These are phyloP conservation scores for Dalechampia spathulata DNA, from an alignment of 441 rosid species.

Conservation along the genomic window DNA sequence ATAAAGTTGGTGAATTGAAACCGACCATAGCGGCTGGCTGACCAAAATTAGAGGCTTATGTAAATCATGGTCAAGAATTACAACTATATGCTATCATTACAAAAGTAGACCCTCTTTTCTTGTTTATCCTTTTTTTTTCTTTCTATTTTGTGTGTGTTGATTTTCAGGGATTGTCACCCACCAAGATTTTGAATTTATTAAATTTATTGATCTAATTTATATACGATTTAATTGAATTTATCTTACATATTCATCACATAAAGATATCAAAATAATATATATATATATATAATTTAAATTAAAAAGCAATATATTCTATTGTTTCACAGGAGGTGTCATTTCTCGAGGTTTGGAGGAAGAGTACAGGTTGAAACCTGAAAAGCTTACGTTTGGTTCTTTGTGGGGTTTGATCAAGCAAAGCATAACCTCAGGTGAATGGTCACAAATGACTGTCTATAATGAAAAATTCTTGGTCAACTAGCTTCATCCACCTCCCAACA, in stretches of 20 bases:
- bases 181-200: too few species aligned
- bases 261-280: too few species aligned
- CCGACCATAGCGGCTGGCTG: conserved; percentile 9
- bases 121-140: background rate
- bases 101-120: background rate
- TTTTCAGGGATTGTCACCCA: too few species aligned
- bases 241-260: too few species aligned
- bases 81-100: conserved; percentile 23
- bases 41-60: conserved; percentile 11
- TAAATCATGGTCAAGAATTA: conserved; percentile 18
- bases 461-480: conserved; percentile 21
- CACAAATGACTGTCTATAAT: conserved; percentile 10
- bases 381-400: conserved; percentile 27
- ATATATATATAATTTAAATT: too few species aligned
- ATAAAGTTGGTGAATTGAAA: conserved; percentile 15
- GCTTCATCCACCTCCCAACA: conserved; percentile 19
- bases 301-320: background rate
- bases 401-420: conserved; percentile 20
- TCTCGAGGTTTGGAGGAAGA: conserved; percentile 25
- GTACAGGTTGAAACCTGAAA: conserved; percentile 10
- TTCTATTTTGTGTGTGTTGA: background rate
- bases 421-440: conserved; percentile 14
- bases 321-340: background rate
- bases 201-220: too few species aligned
- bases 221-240: too few species aligned